Conservation (phyloP, 345 rosid genomes). For the Punica granatum region DNA sequence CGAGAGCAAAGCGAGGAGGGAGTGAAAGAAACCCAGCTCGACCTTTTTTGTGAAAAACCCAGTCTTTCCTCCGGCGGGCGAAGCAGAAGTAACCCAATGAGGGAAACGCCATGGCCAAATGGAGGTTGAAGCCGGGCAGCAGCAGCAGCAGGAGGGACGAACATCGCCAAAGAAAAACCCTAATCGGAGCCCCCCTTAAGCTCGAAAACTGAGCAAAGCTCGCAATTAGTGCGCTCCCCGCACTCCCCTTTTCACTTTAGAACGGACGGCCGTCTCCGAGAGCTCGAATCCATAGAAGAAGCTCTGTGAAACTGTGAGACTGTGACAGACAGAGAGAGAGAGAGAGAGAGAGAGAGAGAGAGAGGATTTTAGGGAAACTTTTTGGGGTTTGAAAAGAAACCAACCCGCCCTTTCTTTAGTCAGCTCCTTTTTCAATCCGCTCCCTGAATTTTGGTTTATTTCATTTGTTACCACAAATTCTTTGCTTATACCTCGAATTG, state of each 20-base stretch:
- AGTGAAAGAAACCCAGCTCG: not conserved
- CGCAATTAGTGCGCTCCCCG: not conserved
- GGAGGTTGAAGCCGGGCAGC: not conserved
- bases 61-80: not conserved
- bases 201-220: slow-evolving; percentile 1
- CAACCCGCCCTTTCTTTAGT: not conserved
- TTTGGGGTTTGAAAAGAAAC: not conserved
- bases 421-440: not conserved
- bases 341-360: no score
- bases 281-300: slow-evolving; percentile 3
- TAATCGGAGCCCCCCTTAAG: not conserved
- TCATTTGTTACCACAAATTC: not conserved
- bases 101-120: not conserved
- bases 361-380: not conserved
- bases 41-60: not conserved
- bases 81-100: not conserved
- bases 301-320: not conserved
- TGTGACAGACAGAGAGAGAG: not conserved
- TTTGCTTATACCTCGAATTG: not conserved
- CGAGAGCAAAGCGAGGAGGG: not conserved
- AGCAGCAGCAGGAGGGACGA: not conserved
- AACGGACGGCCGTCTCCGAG: slow-evolving; percentile 1
- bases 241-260: not conserved
- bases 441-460: not conserved
- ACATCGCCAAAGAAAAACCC: not conserved